These are phyloP conservation scores for Globisporangium alternatum DNA, from an alignment of 352 stramenopile species.

Conservation along the genomic window DNA sequence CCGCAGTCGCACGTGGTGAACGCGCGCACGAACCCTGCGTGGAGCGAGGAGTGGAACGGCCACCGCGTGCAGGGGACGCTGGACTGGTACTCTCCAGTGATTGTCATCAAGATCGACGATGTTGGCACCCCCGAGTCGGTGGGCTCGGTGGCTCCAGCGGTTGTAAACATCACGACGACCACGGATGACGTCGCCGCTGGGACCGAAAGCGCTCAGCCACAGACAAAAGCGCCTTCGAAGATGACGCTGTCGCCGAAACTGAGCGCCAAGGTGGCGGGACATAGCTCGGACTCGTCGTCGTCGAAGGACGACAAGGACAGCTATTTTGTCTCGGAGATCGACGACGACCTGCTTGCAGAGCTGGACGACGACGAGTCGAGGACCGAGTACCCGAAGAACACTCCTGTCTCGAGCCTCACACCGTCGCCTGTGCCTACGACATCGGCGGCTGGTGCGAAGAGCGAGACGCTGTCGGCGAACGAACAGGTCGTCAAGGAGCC, in stretches of 20 bases:
- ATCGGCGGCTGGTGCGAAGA: not conserved
- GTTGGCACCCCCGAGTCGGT: not conserved
- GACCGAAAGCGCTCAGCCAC: not conserved
- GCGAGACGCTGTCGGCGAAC: slow-evolving; percentile 19
- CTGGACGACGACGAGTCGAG: not conserved
- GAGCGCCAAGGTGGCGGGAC: slow-evolving; percentile 3
- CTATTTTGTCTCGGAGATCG: slow-evolving; percentile 12
- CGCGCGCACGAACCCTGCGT: slow-evolving; percentile 64
- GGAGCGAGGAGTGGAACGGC: slow-evolving; percentile 65
- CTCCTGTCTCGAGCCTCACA: not conserved
- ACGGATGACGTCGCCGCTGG: not conserved
- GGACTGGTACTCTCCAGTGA: slow-evolving; percentile 67
- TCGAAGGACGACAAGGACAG: slow-evolving; percentile 11
- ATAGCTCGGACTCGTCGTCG: slow-evolving; percentile 4
- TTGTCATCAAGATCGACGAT: slow-evolving; percentile 27
- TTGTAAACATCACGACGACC: not conserved
- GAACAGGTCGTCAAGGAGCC: slow-evolving; percentile 20
- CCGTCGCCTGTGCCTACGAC: not conserved
- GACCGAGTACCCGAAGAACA: not conserved
- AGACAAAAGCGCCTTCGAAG: slow-evolving; percentile 6
- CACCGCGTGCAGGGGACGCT: slow-evolving; percentile 52
- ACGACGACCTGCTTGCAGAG: not conserved
- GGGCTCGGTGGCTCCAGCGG: not conserved
- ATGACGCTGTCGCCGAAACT: slow-evolving; percentile 15
- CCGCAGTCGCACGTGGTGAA: slow-evolving; percentile 85